A percentile compares a stretch with the other conserved stretches of the same genome.
These are phyloP conservation scores for Verticillium dahliae DNA, from an alignment of 2,329 filamentous ascomycete species.

Conservation along the genomic window DNA sequence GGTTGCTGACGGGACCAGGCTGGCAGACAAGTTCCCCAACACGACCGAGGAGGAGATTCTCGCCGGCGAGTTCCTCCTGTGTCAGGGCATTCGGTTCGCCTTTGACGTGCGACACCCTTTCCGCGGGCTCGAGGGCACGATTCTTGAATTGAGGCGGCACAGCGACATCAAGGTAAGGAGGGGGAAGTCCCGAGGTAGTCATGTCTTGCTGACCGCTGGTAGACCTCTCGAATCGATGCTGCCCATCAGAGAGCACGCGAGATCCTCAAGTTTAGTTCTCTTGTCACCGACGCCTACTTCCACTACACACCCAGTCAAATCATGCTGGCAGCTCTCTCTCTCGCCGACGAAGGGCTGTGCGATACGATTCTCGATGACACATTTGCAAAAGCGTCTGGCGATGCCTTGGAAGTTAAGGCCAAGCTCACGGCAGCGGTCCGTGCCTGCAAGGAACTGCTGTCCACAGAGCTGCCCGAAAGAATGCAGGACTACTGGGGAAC, in stretches of 20 bases:
- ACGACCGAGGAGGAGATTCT: conserved; percentile 76
- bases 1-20: conserved; percentile 26
- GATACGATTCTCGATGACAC: conserved; percentile 39
- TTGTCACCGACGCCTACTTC: conserved; percentile 94
- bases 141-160: conserved; percentile 72
- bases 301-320: conserved; percentile 93
- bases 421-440: conserved; percentile 44
- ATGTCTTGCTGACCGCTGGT: not conserved
- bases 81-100: conserved; percentile 86
- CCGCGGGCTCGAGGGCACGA: conserved; percentile 75
- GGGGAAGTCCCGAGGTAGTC: not conserved
- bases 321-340: conserved; percentile 72
- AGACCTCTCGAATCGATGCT: conserved; percentile 38
- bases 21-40: conserved; percentile 62
- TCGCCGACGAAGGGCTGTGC: conserved; percentile 63
- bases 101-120: conserved; percentile 92
- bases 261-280: conserved; percentile 69
- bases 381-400: conserved; percentile 14
- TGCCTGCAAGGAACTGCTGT: conserved; percentile 46
- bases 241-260: conserved; percentile 70
- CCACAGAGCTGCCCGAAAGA: conserved; percentile 49
- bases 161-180: conserved; percentile 48
- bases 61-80: conserved; percentile 86
- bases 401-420: conserved; percentile 23
- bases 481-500: conserved; percentile 48